Evolutionary conservation across 176 grass and related monocot genomes (phyloP), one percentile per base, ranked within the genome.

Genomic region (Carex myosuroides): DNA sequence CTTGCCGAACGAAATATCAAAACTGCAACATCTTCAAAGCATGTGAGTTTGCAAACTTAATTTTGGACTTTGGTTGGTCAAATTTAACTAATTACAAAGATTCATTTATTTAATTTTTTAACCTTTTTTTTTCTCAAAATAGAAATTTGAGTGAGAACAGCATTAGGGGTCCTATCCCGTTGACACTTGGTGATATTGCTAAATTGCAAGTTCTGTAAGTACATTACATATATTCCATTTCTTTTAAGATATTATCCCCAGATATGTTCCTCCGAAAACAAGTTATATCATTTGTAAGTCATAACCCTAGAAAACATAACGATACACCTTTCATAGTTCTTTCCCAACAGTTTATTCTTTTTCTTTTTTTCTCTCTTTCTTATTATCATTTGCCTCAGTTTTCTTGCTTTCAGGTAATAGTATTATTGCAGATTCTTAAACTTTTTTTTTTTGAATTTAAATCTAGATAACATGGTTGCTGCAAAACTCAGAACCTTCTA

Each of bases 91-190:
- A 76, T 76, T 41, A 81, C 62, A 12, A 13, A 44, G 3, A 0
- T 67, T 83, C 0, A 65, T 87, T 65, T 52, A 17, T 81, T 33
- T 30, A 13, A 30, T 74, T 83, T 1, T 37, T 50, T 83, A 21
- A 72, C 13, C 41, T 10, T 35, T 84, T 59, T 77, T 50, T 70
- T 33, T 62, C 86, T 48, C 60, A 18, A 53, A 86, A 83, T 68
- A 99, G 96, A 95, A 99, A 99, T 82, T 89, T 99, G 56, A 99
- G 96, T n/a, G 66, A 85, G 52, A 99, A 99, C 85, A 92, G 88
- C 81, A 90, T 99, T 57, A 89, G 85, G 85, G 91, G 96, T 22
- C 65, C 73, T 76, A 95, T 99, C 71, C 96, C 96, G 67, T 56
- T 55, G 58, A 89, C 93, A 83, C 82, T 99, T 74, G 93, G 91